A percentile compares a stretch with the other conserved stretches of the same genome.
These are phyloP conservation scores for Aureobasidium sp. DNA, from an alignment of 2,329 filamentous ascomycete species.

Conservation along the genomic window DNA sequence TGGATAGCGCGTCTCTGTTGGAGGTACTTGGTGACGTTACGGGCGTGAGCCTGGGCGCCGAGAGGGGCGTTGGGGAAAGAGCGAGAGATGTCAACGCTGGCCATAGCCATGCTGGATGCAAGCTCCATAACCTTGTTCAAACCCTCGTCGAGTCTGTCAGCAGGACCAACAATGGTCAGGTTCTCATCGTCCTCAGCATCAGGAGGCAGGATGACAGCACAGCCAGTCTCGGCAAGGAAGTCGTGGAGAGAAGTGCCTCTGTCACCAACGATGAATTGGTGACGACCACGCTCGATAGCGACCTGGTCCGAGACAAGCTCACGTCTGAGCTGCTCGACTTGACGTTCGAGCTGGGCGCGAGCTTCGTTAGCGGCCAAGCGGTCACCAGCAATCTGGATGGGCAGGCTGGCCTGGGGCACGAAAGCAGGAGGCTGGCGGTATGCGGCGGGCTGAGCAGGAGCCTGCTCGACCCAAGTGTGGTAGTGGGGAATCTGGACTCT, in stretches of 20 bases:
- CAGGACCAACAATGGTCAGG: constrained; percentile 75
- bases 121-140: constrained; percentile 80
- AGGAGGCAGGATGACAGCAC: constrained; percentile 73
- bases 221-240: constrained; percentile 86
- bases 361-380: constrained; percentile 72
- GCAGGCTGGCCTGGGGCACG: constrained; percentile 59
- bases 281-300: constrained; percentile 74
- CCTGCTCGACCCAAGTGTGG: constrained; percentile 60
- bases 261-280: constrained; percentile 91
- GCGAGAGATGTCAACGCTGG: constrained; percentile 71
- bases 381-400: constrained; percentile 81
- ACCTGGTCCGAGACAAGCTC: constrained; percentile 71
- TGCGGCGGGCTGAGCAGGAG: constrained; percentile 53
- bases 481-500: constrained; percentile 78
- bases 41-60: constrained; percentile 69
- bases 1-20: constrained; percentile 73
- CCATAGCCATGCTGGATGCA: constrained; percentile 77
- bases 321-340: constrained; percentile 64
- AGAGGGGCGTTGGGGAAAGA: constrained; percentile 66
- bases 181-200: constrained; percentile 69
- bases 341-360: constrained; percentile 70
- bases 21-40: constrained; percentile 80
- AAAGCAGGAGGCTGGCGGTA: constrained; percentile 63
- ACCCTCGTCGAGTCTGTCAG: constrained; percentile 63
- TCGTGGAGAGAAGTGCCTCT: constrained; percentile 71